Evolutionary conservation across 2,329 filamentous ascomycete genomes (phyloP).

Genomic region (Talaromyces sp.): DNA sequence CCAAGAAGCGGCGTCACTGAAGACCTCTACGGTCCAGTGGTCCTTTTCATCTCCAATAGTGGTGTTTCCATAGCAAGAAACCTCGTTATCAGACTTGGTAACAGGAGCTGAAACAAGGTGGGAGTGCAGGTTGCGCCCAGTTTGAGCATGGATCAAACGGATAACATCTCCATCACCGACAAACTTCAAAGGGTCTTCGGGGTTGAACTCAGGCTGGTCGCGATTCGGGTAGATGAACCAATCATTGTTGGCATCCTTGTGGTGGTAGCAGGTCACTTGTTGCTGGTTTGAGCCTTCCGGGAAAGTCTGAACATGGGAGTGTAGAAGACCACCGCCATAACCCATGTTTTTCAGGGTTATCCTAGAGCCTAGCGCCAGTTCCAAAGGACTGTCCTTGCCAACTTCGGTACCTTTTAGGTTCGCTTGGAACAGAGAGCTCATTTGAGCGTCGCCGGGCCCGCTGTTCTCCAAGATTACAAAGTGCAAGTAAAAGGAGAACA

Average conservation of each 20-base stretch:
- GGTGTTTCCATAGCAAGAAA: slow-evolving; percentile 91
- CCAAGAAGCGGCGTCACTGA: slow-evolving; percentile 79
- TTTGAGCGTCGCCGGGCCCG: slow-evolving; percentile 96
- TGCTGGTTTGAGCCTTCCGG: slow-evolving; percentile 91
- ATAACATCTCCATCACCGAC: slow-evolving; percentile 72
- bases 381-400: slow-evolving; percentile 87
- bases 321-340: slow-evolving; percentile 90
- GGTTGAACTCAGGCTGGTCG: slow-evolving; percentile 63
- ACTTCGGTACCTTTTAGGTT: slow-evolving; percentile 92
- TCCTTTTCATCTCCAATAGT: slow-evolving; percentile 97
- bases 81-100: slow-evolving; percentile 83
- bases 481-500: slow-evolving; percentile 91
- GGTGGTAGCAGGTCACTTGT: slow-evolving; percentile 98
- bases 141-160: slow-evolving; percentile 88
- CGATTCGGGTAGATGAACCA: slow-evolving; percentile 99
- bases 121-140: slow-evolving; percentile 93
- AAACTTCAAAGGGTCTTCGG: slow-evolving; percentile 64
- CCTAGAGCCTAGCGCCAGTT: slow-evolving; percentile 81
- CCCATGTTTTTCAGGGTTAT: slow-evolving; percentile 99
- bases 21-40: slow-evolving; percentile 90
- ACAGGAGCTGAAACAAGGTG: slow-evolving; percentile 84
- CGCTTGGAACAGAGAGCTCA: slow-evolving; percentile 98
- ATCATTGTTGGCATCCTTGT: slow-evolving; percentile 99
- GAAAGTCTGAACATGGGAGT: slow-evolving; percentile 94
- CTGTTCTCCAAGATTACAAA: slow-evolving; percentile 90